Evolutionary conservation across 352 stramenopile species (phyloP).

Genomic region (Peronospora farinosa): DNA sequence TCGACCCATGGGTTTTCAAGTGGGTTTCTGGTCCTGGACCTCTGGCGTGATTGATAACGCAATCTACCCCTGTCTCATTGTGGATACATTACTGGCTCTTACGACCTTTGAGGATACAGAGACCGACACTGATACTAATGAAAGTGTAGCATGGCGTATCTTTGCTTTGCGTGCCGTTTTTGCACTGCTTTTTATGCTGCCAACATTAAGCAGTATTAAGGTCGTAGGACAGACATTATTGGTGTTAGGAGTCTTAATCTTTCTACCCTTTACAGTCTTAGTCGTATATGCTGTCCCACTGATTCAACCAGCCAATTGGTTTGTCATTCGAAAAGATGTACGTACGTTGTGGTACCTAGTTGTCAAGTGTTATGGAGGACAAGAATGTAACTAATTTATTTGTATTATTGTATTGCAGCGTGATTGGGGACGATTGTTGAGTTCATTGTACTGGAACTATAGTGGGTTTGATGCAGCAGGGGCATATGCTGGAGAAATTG

Average conservation of each 20-base stretch:
- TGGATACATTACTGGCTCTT: slow-evolving; percentile 57
- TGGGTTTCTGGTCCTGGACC: slow-evolving; percentile 81
- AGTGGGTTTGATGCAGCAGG: slow-evolving; percentile 69
- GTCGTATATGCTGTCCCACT: slow-evolving; percentile 44
- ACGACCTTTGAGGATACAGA: slow-evolving; percentile 20
- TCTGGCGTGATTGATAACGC: slow-evolving; percentile 78
- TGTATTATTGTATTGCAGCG: slow-evolving; percentile 19
- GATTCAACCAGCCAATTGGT: slow-evolving; percentile 63
- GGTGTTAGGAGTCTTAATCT: slow-evolving; percentile 60
- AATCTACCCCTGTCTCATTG: slow-evolving; percentile 80
- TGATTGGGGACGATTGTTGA: slow-evolving; percentile 59
- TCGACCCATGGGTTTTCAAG: slow-evolving; percentile 79
- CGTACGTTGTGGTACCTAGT: neutral
- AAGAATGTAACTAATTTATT: too few species aligned
- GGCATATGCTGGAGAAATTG: slow-evolving; percentile 68
- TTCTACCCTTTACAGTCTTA: slow-evolving; percentile 57
- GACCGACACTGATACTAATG: slow-evolving; percentile 9
- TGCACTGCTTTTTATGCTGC: slow-evolving; percentile 66
- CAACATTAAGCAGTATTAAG: slow-evolving; percentile 63
- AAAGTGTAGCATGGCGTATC: slow-evolving; percentile 26
- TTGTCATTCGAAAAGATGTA: slow-evolving; percentile 55
- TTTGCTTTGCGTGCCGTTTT: slow-evolving; percentile 48
- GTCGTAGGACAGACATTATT: slow-evolving; percentile 58
- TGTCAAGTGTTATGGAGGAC: neutral
- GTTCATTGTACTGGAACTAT: slow-evolving; percentile 80